Percentiles rank a stretch among this genome's conserved stretches.
These are phyloP conservation scores for Evansstolkia leycettana DNA, from an alignment of 495 filamentous ascomycete genomes.

Conservation along the genomic window DNA sequence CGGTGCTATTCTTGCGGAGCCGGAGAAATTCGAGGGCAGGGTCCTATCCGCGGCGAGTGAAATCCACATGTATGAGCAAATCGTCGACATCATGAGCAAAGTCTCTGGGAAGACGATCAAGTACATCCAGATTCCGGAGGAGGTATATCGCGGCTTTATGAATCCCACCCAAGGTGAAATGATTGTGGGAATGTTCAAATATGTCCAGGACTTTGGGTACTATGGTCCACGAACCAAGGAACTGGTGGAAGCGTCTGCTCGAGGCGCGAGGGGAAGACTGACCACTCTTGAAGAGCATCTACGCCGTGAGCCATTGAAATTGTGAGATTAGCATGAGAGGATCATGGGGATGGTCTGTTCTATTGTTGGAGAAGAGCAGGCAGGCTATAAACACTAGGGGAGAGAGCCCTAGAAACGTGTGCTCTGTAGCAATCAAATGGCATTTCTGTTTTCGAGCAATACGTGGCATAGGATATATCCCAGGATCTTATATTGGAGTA, in stretches of 20 bases:
- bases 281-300: conserved; percentile 36
- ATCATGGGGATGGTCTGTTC: too few relatives aligned
- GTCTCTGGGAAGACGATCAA: conserved; percentile 32
- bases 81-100: conserved; percentile 23
- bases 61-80: conserved; percentile 24
- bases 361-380: too few relatives aligned
- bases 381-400: too few relatives aligned
- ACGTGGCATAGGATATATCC: too few relatives aligned
- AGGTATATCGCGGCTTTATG: conserved; percentile 21
- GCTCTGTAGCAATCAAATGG: too few relatives aligned
- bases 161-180: conserved; percentile 8
- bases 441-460: too few relatives aligned
- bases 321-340: too few relatives aligned
- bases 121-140: conserved; percentile 28
- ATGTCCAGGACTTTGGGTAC: conserved; percentile 31
- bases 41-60: conserved; percentile 26
- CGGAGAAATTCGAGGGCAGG: conserved; percentile 36
- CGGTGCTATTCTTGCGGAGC: conserved; percentile 37
- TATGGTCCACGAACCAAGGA: conserved; percentile 28
- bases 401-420: too few relatives aligned
- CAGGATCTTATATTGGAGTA: too few relatives aligned
- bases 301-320: not conserved
- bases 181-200: conserved; percentile 22
- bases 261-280: conserved; percentile 23
- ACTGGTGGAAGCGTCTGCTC: conserved; percentile 26